Percentiles rank a stretch among this genome's conserved stretches.
These are phyloP conservation scores for Debaryomyces maramus DNA, from an alignment of 805 yeast species.

Conservation along the genomic window DNA sequence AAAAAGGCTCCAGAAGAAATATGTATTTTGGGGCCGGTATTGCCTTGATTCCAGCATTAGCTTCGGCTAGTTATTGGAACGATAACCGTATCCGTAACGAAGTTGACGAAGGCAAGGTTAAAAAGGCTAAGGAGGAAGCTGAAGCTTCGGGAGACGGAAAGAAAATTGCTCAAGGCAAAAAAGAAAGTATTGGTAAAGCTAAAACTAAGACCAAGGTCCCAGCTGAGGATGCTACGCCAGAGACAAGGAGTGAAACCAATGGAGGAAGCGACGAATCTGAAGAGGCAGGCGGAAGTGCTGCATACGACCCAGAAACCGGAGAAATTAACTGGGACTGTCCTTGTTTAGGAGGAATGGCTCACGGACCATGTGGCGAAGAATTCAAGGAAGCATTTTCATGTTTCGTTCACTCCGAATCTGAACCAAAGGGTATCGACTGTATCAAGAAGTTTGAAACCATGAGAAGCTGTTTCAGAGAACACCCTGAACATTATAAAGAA, in stretches of 20 bases:
- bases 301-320: constrained; percentile 95
- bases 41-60: constrained; percentile 13
- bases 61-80: constrained; percentile 10
- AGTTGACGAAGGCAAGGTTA: constrained; percentile 8
- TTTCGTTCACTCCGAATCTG: constrained; percentile 89
- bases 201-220: constrained; percentile 3
- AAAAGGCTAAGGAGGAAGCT: constrained; percentile 8
- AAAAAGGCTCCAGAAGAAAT: background rate
- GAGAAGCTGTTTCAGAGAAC: constrained; percentile 91
- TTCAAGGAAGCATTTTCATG: constrained; percentile 81
- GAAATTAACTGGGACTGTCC: constrained; percentile 99
- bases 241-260: constrained; percentile 4
- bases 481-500: constrained; percentile 93
- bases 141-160: constrained; percentile 3
- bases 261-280: constrained; percentile 5
- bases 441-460: constrained; percentile 83
- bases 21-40: constrained; percentile 9
- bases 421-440: constrained; percentile 96
- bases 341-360: constrained; percentile 98
- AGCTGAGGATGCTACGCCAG: constrained; percentile 7
- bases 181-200: constrained; percentile 5
- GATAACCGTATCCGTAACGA: constrained; percentile 8
- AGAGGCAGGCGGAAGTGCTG: constrained; percentile 53
- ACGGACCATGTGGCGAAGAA: constrained; percentile 88
- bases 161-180: constrained; percentile 1